These are phyloP conservation scores for Sporothrix protearum DNA, from an alignment of 2,329 filamentous ascomycete genomes.

Conservation along the genomic window DNA sequence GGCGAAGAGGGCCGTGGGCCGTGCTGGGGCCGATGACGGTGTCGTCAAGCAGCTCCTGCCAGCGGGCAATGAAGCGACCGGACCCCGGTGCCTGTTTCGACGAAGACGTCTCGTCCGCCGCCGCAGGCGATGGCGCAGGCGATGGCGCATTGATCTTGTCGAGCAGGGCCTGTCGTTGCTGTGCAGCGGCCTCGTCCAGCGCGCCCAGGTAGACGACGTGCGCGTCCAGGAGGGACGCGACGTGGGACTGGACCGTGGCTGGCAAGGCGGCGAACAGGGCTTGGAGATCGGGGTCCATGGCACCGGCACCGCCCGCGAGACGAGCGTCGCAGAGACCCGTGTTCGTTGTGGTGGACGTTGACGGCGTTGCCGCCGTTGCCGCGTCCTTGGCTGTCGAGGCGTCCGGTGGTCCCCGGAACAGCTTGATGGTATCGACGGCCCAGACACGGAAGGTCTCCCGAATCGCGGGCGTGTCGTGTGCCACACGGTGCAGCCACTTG, in stretches of 20 bases:
- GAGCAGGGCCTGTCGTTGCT: conserved; percentile 57
- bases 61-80: conserved; percentile 67
- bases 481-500: conserved; percentile 67
- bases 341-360: too few species aligned
- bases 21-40: conserved; percentile 59
- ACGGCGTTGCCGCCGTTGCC: background rate
- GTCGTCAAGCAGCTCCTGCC: conserved; percentile 68
- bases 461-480: conserved; percentile 64
- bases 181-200: conserved; percentile 52
- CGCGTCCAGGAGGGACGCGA: conserved; percentile 54
- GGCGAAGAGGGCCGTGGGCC: conserved; percentile 50
- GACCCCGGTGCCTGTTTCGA: conserved; percentile 49
- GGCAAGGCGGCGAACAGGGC: conserved; percentile 48
- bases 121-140: background rate
- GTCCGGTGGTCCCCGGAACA: conserved; percentile 51
- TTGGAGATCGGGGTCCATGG: conserved; percentile 42
- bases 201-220: conserved; percentile 58
- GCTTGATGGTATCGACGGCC: conserved; percentile 53
- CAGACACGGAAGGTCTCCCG: conserved; percentile 59
- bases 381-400: too few species aligned
- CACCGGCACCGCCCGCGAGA: conserved; percentile 38
- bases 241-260: conserved; percentile 40
- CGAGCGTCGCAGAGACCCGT: background rate
- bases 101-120: background rate
- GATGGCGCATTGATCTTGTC: conserved; percentile 34